Base-by-base conservation (phyloP, 805 yeast species). In the Wickerhamomyces strasburgensis region DNA sequence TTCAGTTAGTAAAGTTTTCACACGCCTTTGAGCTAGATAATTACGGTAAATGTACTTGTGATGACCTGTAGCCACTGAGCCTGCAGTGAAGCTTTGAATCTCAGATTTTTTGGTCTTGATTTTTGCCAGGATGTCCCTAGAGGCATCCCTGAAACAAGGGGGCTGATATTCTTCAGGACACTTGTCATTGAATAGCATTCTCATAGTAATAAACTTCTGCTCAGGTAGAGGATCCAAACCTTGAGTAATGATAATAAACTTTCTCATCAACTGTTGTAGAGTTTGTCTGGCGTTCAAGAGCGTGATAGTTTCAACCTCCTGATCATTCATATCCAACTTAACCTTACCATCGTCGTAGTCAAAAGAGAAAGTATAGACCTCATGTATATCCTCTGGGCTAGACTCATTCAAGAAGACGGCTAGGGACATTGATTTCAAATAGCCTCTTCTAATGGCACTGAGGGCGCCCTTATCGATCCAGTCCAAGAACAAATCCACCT, bases 391-490 rank as follows among this genome's bases (percentile, higher is more conserved):
- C 4, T 54, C 51, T 4, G 79, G 78, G 4, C 62, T 52, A 3
- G 47, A 43, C 25, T 65, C 67, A 43, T 73, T 70, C 6, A 66
- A 47, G 35, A 67, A 62, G 5, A 77, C 64, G 0, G 70, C 69
- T 17, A 78, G 54, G 33, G 70, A 64, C 21, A 77, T 39, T 0
- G 72, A 68, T 38, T 65, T 60, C 27, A 77, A 49, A 40, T 64
- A 70, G 21, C 67, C 62, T 19, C 53, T 46, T 17, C 60, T 60
- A 3, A 78, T 52, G 0, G 77, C 66, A 33, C 69, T 72, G 28
- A 61, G 54, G 4, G 72, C 65, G 8, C 80, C 75, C 16, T 56
- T 56, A 26, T 78, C 78, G 17, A 79, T 47, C 81, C 83, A 75
- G 40, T 69, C 62, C 21, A 75, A 49, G 24, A 77, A 62, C 4